Percentiles rank a stretch among this genome's conserved stretches.
phyloP scores from a whole-genome alignment of 148 eudicot genomes.

The Amaranthus palmeri region DNA sequence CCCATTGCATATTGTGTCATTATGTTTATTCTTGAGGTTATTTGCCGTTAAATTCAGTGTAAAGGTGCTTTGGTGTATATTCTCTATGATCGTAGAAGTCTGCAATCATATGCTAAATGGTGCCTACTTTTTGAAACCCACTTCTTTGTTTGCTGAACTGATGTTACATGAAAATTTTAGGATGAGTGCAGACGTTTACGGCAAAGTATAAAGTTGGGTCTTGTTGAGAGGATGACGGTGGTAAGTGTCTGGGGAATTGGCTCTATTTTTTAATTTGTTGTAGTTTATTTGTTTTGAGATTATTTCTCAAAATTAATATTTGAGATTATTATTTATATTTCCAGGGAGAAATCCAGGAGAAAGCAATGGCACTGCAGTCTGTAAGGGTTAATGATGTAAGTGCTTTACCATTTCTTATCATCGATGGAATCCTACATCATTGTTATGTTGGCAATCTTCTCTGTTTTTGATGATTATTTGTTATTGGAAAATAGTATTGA shows the following conservation, averaged over 20 bases:
- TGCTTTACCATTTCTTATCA: conserved; percentile 2
- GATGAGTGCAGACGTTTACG: conserved; percentile 87
- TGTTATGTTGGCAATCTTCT: neutral
- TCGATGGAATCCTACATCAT: neutral
- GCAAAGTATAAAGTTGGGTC: conserved; percentile 82
- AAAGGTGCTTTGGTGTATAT: neutral
- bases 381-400: conserved; percentile 72
- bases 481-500: neutral
- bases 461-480: conserved; percentile 4
- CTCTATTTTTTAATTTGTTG: neutral
- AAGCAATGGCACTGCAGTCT: conserved; percentile 70
- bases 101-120: neutral
- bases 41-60: neutral
- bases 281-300: neutral
- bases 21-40: neutral
- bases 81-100: neutral
- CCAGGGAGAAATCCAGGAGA: conserved; percentile 83
- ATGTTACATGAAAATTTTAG: conserved; percentile 38
- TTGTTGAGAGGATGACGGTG: conserved; percentile 75
- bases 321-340: conserved; percentile 12
- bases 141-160: conserved; percentile 19
- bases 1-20: neutral
- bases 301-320: neutral
- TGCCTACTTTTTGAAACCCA: conserved; percentile 1
- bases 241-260: conserved; percentile 37